phyloP scores from a whole-genome alignment of 352 stramenopile species.

The Pythium insidiosum region DNA sequence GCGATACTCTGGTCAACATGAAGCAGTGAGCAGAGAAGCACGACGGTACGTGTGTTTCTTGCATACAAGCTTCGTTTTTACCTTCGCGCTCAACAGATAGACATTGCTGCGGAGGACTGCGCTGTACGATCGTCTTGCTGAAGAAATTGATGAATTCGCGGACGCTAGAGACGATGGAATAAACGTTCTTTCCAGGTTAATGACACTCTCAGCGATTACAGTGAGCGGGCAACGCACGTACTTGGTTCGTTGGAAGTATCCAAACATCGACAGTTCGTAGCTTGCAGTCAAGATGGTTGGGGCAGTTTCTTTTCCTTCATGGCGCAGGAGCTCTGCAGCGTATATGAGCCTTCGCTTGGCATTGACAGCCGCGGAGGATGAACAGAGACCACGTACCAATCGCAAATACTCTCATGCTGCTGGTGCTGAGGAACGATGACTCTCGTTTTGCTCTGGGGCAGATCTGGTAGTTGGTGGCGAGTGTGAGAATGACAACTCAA shows the following conservation, averaged over 20 bases:
- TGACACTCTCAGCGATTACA: no score
- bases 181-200: neutral
- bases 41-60: no score
- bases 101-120: conserved; percentile 92
- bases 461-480: no score
- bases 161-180: conserved; percentile 44
- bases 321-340: conserved; percentile 68
- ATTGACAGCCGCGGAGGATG: neutral
- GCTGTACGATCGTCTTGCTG: conserved; percentile 98
- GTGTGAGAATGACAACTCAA: no score
- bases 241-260: conserved; percentile 82
- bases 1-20: conserved; percentile 92
- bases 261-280: conserved; percentile 78
- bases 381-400: conserved; percentile 41
- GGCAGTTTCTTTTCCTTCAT: conserved; percentile 46
- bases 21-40: no score
- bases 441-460: no score
- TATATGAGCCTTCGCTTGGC: neutral
- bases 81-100: conserved; percentile 98
- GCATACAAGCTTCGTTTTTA: no score
- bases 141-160: conserved; percentile 99
- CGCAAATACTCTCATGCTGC: conserved; percentile 85
- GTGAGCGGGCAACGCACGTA: conserved; percentile 19
- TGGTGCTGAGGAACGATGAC: no score
- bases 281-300: conserved; percentile 52